Evolutionary conservation across 805 yeast genomes (phyloP).

Genomic region (Pichia nanzhaoensis): DNA sequence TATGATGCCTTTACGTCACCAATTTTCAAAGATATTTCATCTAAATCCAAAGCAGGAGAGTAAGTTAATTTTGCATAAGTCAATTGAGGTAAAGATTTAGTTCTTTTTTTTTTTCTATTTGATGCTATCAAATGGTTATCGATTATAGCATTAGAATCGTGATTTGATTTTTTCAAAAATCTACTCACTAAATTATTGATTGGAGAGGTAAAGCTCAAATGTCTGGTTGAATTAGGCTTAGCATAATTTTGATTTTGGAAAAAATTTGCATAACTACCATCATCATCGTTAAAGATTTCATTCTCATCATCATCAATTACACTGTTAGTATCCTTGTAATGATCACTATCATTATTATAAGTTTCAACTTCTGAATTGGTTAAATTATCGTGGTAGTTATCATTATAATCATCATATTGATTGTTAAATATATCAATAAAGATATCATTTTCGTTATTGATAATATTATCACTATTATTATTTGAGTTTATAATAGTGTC

Average conservation of each 20-base stretch:
- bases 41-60: constrained; percentile 27
- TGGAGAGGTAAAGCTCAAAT: constrained; percentile 14
- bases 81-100: constrained; percentile 49
- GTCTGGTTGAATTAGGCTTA: constrained; percentile 6
- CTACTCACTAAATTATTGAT: constrained; percentile 8
- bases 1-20: constrained; percentile 37
- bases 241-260: constrained; percentile 1
- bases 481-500: background rate
- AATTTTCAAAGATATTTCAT: constrained; percentile 32
- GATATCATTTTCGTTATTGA: constrained; percentile 1
- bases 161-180: constrained; percentile 5
- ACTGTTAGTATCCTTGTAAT: constrained; percentile 10
- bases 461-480: constrained; percentile 1
- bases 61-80: constrained; percentile 42
- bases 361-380: background rate
- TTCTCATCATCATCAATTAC: constrained; percentile 8
- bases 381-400: background rate
- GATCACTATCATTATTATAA: background rate
- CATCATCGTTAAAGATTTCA: constrained; percentile 1
- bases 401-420: background rate
- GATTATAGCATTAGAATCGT: background rate
- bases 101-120: constrained; percentile 34
- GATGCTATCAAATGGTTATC: background rate
- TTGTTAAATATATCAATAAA: background rate
- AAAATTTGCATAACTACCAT: constrained; percentile 2